Evolutionary conservation across 768 basidiomycete species (phyloP).

Genomic region (Termitomyces sp.): DNA sequence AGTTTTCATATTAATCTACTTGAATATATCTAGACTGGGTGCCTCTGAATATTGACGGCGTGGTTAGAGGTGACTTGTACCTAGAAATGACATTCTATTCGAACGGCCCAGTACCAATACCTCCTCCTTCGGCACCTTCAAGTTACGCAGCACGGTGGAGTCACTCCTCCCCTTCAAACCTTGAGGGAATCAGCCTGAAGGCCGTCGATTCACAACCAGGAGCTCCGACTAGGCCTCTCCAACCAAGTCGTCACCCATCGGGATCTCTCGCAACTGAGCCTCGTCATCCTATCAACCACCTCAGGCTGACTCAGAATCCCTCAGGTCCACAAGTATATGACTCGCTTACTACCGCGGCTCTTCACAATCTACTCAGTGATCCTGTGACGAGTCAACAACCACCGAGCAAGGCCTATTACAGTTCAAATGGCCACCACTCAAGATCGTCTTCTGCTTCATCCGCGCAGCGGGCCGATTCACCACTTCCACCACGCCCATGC

Average conservation of each 20-base stretch:
- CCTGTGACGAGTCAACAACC: background rate
- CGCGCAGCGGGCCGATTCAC: slow-evolving; percentile 19
- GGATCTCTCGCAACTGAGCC: background rate
- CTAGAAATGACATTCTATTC: slow-evolving; percentile 93
- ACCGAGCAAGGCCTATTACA: background rate
- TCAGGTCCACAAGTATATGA: background rate
- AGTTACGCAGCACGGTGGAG: slow-evolving; percentile 16
- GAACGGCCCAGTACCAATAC: slow-evolving; percentile 47
- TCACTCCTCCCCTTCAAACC: slow-evolving; percentile 43
- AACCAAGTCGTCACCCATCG: background rate
- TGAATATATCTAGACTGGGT: slow-evolving; percentile 26
- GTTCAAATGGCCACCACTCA: slow-evolving; percentile 1
- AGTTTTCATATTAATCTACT: background rate
- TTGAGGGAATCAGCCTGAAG: slow-evolving; percentile 44
- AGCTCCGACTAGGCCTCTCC: background rate
- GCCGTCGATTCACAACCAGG: background rate
- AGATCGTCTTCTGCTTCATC: slow-evolving; percentile 17
- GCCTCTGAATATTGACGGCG: slow-evolving; percentile 32
- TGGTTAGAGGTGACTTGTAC: slow-evolving; percentile 78
- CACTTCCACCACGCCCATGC: slow-evolving; percentile 36
- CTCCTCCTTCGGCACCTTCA: slow-evolving; percentile 17
- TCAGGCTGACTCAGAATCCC: background rate
- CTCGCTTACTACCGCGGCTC: slow-evolving; percentile 9
- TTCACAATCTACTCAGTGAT: slow-evolving; percentile 12
- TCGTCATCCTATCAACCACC: background rate